Percentiles rank a stretch among this genome's conserved stretches.
Evolutionary conservation across 805 yeast species (phyloP).

Genomic region (Candida ascalaphidarum): DNA sequence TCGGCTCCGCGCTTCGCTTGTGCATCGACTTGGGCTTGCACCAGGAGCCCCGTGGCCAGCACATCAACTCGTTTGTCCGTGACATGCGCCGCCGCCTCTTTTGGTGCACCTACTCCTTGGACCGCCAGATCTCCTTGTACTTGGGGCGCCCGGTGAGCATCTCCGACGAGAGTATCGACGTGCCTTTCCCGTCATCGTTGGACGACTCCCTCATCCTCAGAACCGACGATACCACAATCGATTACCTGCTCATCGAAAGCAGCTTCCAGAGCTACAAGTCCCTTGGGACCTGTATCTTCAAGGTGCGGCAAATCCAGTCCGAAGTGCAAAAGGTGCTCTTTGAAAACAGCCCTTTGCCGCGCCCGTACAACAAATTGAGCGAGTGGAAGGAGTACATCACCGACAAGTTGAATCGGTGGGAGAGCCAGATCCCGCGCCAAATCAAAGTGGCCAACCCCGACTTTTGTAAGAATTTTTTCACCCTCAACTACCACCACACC

Average conservation of each 20-base stretch:
- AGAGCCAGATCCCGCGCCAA: constrained; percentile 44
- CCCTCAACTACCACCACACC: constrained; percentile 71
- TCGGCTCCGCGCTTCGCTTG: constrained; percentile 72
- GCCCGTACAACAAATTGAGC: constrained; percentile 41
- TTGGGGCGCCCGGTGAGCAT: constrained; percentile 84
- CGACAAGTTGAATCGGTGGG: constrained; percentile 56
- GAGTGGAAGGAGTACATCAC: constrained; percentile 59
- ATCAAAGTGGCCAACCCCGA: constrained; percentile 59
- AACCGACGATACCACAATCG: constrained; percentile 18
- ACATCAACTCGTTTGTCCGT: constrained; percentile 44
- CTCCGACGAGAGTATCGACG: constrained; percentile 70
- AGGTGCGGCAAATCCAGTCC: constrained; percentile 66
- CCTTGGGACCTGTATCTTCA: constrained; percentile 59
- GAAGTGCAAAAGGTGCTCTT: constrained; percentile 67
- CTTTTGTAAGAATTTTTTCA: constrained; percentile 63
- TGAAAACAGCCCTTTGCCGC: constrained; percentile 64
- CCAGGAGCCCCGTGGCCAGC: constrained; percentile 38
- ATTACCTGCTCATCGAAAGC: constrained; percentile 20
- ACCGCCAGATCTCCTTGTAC: constrained; percentile 79
- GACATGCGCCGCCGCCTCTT: constrained; percentile 58
- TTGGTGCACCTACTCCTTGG: constrained; percentile 86
- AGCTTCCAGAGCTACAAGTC: constrained; percentile 54
- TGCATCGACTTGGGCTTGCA: constrained; percentile 84
- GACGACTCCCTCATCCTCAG: constrained; percentile 62
- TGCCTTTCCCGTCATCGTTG: constrained; percentile 61